Evolutionary conservation across 2,329 filamentous ascomycete genomes (phyloP).

Genomic region (Westerdykella aurantiaca): DNA sequence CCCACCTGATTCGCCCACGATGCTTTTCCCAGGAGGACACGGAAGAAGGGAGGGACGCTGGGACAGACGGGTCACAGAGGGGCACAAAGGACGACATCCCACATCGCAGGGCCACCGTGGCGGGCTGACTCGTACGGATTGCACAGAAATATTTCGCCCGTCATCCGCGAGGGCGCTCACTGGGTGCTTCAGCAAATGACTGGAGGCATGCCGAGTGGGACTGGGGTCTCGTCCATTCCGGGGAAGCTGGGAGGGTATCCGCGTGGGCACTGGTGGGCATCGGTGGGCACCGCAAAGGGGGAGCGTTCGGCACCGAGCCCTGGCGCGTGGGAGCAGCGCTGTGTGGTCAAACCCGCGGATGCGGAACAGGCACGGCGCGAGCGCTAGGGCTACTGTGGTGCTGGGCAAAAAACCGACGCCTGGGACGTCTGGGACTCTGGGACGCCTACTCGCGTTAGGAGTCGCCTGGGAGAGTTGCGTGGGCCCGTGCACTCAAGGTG

Average conservation of each 20-base stretch:
- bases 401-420: too few species aligned
- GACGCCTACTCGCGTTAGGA: too few species aligned
- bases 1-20: constrained; percentile 16
- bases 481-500: constrained; percentile 24
- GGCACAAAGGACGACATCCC: not conserved
- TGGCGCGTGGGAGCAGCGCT: not conserved
- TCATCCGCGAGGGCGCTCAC: not conserved
- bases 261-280: not conserved
- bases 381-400: constrained; percentile 19
- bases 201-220: not conserved
- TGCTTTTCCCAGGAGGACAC: constrained; percentile 18
- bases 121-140: not conserved
- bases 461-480: not conserved
- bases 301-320: not conserved
- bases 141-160: not conserved
- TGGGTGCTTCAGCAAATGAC: too few species aligned
- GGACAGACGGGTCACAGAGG: too few species aligned
- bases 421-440: too few species aligned
- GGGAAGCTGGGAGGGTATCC: not conserved
- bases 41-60: not conserved
- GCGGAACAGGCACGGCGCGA: constrained; percentile 5
- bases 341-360: constrained; percentile 9
- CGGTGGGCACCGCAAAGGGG: not conserved
- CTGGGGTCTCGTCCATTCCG: not conserved
- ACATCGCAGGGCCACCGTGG: not conserved